Conservation (phyloP, 805 yeast genomes). For the Hermanozyma aechmeae region DNA sequence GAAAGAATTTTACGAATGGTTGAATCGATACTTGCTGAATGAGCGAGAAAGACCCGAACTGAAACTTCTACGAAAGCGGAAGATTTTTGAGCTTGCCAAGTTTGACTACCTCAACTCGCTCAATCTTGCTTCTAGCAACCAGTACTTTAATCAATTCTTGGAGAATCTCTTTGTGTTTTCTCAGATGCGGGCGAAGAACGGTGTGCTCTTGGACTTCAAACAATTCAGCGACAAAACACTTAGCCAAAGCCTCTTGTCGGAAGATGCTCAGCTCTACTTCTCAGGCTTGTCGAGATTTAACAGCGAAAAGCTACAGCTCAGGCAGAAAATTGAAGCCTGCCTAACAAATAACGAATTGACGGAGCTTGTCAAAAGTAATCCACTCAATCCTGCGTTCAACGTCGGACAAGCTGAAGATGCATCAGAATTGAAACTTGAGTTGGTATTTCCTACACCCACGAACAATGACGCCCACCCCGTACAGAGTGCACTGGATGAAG, state of each 20-base stretch:
- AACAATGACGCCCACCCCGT: too few relatives aligned
- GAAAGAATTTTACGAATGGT: constrained; percentile 35
- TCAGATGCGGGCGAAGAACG: constrained; percentile 9
- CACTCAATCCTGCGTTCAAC: constrained; percentile 9
- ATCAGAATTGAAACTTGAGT: background rate
- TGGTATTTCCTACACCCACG: background rate
- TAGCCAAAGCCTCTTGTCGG: constrained; percentile 10
- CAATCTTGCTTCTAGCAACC: constrained; percentile 27
- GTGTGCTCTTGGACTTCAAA: constrained; percentile 4
- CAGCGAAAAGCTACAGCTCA: constrained; percentile 30
- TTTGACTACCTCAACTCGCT: constrained; percentile 38
- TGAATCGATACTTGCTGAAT: constrained; percentile 32
- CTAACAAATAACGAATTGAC: constrained; percentile 31
- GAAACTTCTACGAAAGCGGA: constrained; percentile 25
- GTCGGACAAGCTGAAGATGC: background rate
- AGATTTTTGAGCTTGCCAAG: constrained; percentile 33
- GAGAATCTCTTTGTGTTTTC: constrained; percentile 29
- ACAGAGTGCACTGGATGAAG: constrained; percentile 5
- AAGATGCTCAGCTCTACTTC: constrained; percentile 21
- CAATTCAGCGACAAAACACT: constrained; percentile 8
- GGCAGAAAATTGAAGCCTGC: constrained; percentile 33
- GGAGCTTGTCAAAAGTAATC: constrained; percentile 17
- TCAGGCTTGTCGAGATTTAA: constrained; percentile 27
- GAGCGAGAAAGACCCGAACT: constrained; percentile 35
- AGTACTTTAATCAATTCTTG: constrained; percentile 27